Base-by-base conservation (phyloP, 768 basidiomycete species). In the Amanita muscaria region DNA sequence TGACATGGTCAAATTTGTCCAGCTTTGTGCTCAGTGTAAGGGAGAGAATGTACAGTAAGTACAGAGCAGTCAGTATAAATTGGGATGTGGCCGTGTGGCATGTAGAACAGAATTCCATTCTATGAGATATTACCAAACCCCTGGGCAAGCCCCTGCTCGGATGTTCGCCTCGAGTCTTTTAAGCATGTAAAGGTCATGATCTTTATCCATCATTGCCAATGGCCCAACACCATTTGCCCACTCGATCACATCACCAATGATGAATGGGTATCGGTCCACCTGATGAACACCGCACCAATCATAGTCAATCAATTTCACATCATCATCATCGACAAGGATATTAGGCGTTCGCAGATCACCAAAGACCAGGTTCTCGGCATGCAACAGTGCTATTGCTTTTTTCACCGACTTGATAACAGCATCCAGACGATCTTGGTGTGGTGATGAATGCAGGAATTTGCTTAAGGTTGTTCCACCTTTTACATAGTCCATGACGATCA, bases 261-360 rank as follows among this genome's bases (percentile, higher is more conserved):
- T 44, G 32, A 50, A 40, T 37, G 56, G 51, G 40, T 57, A 57
- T 35, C 34, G 43, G 18, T 31, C 45, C 19, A 30, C 34, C 18
- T 49, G 49, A 33, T 49, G 30, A 33, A 41, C 40, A 22, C 54
- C 56, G 29, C 48, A 43, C 50, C 50, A 53, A 42, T 52, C 49
- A 33, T 50, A 52, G 38, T 55, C 53, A 37, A 55, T 46, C 3
- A 55, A 31, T 33, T 46, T 44, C 19, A 47, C 47, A 18, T 37
- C 39, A 33, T 34, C 34, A 46, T 45, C 31, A 5, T n/a, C 36
- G n/a, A 55, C 27, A 37, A 55, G 24, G 42, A 55, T 19, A 44
- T 55, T 55, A 15, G 47, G 49, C 9, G 39, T 21, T 33, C 53
- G 53, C 36, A 55, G 39, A 42, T 51, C 51, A 14, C 53, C 53